A percentile compares a stretch with the other conserved stretches of the same genome.
Conservation (phyloP, 192 early-diverging fungal genomes). For the Coemansia biformis region DNA sequence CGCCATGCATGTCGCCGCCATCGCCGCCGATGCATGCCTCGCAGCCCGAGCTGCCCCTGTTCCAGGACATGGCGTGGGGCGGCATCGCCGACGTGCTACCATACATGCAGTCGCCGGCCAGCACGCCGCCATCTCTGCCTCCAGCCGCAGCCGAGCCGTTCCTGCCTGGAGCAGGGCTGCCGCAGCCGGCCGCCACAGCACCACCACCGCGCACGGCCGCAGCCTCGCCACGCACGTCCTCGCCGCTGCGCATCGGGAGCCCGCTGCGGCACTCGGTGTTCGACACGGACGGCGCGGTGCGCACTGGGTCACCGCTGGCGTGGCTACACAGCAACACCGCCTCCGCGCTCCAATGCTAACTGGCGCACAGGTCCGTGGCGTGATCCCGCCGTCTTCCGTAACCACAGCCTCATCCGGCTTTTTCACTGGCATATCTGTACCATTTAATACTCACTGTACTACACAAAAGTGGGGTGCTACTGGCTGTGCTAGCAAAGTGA, state of each 20-base stretch:
- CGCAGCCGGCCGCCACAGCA: no score
- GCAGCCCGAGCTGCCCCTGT: conserved; percentile 36
- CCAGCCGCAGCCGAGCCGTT: conserved; percentile 19
- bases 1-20: background rate
- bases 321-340: conserved; percentile 31
- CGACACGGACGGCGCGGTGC: conserved; percentile 29
- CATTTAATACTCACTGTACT: no score
- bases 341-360: conserved; percentile 28
- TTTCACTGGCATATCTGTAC: no score
- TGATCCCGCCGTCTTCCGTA: no score
- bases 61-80: conserved; percentile 44
- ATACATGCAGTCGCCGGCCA: background rate
- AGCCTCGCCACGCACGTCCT: no score
- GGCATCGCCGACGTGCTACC: background rate
- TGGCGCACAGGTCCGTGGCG: no score
- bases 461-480: no score
- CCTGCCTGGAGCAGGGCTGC: no score
- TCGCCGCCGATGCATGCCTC: conserved; percentile 3
- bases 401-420: no score
- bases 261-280: conserved; percentile 21
- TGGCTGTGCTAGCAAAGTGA: no score
- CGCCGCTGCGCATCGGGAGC: conserved; percentile 36
- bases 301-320: conserved; percentile 37
- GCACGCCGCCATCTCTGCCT: conserved; percentile 3
- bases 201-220: no score